A percentile compares a stretch with the other conserved stretches of the same genome.
Evolutionary conservation across 352 stramenopile genomes (phyloP).

Genomic region (Phytophthora ohioensis): DNA sequence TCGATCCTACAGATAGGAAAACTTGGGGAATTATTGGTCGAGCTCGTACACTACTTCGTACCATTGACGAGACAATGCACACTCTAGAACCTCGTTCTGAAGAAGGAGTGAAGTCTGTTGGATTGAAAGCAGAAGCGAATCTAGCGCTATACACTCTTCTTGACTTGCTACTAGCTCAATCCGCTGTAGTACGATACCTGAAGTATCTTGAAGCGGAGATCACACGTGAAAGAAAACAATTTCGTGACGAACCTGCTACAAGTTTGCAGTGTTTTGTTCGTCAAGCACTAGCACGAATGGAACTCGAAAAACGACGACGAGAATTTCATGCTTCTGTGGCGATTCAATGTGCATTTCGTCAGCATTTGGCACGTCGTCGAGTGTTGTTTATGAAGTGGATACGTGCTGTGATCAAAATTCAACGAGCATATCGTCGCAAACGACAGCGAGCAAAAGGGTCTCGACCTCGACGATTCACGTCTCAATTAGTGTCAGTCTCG

Average conservation of each 20-base stretch:
- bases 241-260: slow-evolving; percentile 33
- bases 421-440: slow-evolving; percentile 68
- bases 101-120: not conserved
- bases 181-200: slow-evolving; percentile 59
- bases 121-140: slow-evolving; percentile 6
- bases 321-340: slow-evolving; percentile 47
- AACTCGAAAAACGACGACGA: slow-evolving; percentile 37
- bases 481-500: slow-evolving; percentile 57
- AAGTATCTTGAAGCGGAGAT: slow-evolving; percentile 56
- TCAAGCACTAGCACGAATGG: slow-evolving; percentile 28
- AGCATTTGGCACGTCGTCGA: slow-evolving; percentile 66
- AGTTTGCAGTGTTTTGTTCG: slow-evolving; percentile 63
- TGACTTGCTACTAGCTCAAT: slow-evolving; percentile 36
- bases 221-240: slow-evolving; percentile 29
- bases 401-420: slow-evolving; percentile 57
- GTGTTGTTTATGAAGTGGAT: slow-evolving; percentile 59
- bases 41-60: slow-evolving; percentile 32
- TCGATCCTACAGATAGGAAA: slow-evolving; percentile 40
- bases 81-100: slow-evolving; percentile 5
- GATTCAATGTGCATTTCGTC: slow-evolving; percentile 78
- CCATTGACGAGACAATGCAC: slow-evolving; percentile 7
- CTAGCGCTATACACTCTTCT: slow-evolving; percentile 27
- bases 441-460: slow-evolving; percentile 49
- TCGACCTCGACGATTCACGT: slow-evolving; percentile 47
- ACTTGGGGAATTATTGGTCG: slow-evolving; percentile 33